Evolutionary conservation across 176 grass and related monocot species (phyloP), one percentile per base, ranked within the genome.

Genomic region (Metroxylon sagu): DNA sequence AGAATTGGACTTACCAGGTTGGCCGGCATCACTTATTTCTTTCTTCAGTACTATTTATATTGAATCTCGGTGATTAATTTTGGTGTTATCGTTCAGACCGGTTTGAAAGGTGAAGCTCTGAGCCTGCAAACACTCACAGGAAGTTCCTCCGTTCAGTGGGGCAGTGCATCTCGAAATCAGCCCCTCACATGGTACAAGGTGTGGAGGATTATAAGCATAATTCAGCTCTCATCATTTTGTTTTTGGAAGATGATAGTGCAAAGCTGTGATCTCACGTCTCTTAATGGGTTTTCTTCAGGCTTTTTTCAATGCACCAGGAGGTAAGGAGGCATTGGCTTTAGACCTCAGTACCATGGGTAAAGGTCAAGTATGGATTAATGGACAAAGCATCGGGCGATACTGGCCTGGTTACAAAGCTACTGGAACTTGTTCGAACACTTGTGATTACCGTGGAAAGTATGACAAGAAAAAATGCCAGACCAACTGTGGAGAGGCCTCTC

Each of bases 161-260:
- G 82, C 73, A 73, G 85, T 71, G 75, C 79, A 31, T 35, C 86
- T 65, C 87, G 80, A 66, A 91, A 88, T 49, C 87, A 92, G 48
- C 87, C 93, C 39, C 61, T 98, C 55, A 85, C 84, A 60, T 98
- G 93, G 93, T 98, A 98, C 60, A 98, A 98, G 93, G 87, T 85
- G 3, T 52, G n/a, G n/a, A n/a, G 49, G 48, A 66, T 16, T 10
- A 6, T 39, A 39, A 39, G 12, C 8, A 39, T 39, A 12, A 39
- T 39, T 39, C 35, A 39, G 6, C 35, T 39, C 5, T 39, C 7
- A 10, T 39, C 35, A 39, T 39, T 39, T n/a, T n/a, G n/a, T 39
- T 39, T 39, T 1, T 31, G 30, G 30, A 31, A 31, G 5, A 31
- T 4, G 0, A 31, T 31, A 12, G 3, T 10, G 35, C 7, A 39